These are phyloP conservation scores for Melaleuca quinquenervia DNA, from an alignment of 345 rosid genomes.

Conservation along the genomic window DNA sequence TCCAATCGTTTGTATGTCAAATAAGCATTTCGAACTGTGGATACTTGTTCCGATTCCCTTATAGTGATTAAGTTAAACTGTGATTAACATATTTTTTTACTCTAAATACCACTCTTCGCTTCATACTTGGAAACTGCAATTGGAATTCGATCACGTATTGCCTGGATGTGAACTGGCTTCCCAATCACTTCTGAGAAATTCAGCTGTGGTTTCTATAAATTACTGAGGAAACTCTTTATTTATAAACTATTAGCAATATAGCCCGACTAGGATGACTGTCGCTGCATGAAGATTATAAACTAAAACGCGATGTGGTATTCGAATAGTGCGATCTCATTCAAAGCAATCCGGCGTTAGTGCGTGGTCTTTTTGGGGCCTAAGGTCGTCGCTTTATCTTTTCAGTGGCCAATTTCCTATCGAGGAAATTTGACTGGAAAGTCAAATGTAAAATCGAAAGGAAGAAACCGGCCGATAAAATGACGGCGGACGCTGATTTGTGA, in stretches of 20 bases:
- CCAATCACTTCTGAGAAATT: not conserved
- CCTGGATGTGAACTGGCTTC: not conserved
- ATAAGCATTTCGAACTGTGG: not conserved
- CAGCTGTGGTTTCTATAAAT: not conserved
- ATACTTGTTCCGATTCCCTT: not conserved
- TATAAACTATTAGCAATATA: not conserved
- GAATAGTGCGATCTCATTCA: not conserved
- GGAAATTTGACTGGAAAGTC: not conserved
- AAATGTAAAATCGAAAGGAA: not conserved
- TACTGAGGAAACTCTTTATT: not conserved
- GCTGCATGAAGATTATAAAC: not conserved
- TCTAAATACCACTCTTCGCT: not conserved
- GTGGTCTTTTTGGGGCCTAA: not conserved
- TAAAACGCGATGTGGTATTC: not conserved
- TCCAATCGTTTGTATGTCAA: not conserved
- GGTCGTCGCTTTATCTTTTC: not conserved
- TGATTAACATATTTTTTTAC: not conserved
- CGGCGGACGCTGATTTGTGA: not conserved
- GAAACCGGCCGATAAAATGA: not conserved
- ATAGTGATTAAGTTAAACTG: not conserved
- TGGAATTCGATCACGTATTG: not conserved
- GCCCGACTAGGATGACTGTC: not conserved
- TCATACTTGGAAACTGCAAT: not conserved
- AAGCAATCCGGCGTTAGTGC: not conserved
- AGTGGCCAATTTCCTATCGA: not conserved